phyloP scores from a whole-genome alignment of 495 filamentous ascomycete species.

The Cercophora newfieldiana region DNA sequence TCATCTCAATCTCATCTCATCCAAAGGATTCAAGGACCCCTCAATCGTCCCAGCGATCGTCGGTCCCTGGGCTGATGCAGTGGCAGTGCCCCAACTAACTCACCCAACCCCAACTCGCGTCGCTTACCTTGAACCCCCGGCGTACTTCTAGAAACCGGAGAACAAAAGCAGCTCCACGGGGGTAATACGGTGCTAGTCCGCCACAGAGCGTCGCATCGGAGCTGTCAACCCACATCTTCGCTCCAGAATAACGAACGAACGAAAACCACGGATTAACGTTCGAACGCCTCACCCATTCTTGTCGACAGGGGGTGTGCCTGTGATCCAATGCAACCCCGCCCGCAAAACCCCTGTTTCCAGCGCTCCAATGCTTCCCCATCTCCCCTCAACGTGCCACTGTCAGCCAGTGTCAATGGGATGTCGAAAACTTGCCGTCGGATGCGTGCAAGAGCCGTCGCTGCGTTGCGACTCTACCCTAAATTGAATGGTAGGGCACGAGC shows the following conservation, averaged over 20 bases:
- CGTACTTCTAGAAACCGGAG: background rate
- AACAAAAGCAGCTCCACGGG: background rate
- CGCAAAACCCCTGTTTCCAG: background rate
- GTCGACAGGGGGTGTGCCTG: background rate
- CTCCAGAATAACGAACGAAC: background rate
- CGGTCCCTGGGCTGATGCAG: background rate
- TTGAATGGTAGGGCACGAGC: background rate
- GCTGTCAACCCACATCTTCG: background rate
- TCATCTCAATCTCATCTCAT: too few species aligned
- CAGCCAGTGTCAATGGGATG: background rate
- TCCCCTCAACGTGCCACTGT: background rate
- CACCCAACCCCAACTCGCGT: too few species aligned
- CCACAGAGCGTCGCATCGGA: background rate
- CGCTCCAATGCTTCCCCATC: background rate
- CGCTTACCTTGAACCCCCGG: background rate
- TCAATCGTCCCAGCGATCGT: too few species aligned
- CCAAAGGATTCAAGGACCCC: too few species aligned
- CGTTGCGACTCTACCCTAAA: background rate
- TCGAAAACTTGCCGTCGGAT: background rate
- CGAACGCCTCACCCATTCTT: background rate
- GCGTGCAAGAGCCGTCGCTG: background rate
- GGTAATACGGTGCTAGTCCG: background rate
- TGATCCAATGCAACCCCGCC: background rate
- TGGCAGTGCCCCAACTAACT: background rate
- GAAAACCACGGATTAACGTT: background rate